Conservation (phyloP, 1,139 yeast genomes). For the Yamadazyma buinensis region DNA sequence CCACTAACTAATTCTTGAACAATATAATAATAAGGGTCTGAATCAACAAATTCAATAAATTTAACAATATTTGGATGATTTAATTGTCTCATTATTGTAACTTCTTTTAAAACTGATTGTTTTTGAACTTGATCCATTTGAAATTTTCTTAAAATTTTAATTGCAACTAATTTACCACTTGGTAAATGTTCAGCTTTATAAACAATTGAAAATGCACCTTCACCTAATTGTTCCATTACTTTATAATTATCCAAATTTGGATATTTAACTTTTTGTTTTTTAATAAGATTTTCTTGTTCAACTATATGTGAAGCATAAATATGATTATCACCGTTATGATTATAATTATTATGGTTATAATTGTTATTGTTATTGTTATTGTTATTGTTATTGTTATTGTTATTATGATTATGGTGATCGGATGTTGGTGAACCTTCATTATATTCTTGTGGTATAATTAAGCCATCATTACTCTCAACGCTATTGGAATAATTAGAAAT, state of each 20-base stretch:
- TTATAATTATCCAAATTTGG: conserved; percentile 48
- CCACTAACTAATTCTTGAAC: conserved; percentile 53
- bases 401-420: not conserved
- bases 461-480: too few species aligned
- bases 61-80: conserved; percentile 48
- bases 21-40: conserved; percentile 46
- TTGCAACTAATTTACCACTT: conserved; percentile 61
- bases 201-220: conserved; percentile 92
- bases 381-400: not conserved
- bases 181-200: conserved; percentile 58
- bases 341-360: not conserved
- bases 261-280: conserved; percentile 36
- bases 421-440: too few species aligned
- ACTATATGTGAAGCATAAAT: conserved; percentile 52
- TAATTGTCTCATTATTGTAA: conserved; percentile 54
- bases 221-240: conserved; percentile 70
- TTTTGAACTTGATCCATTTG: conserved; percentile 53
- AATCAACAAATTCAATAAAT: conserved; percentile 47
- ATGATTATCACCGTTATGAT: not conserved
- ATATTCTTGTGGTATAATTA: too few species aligned
- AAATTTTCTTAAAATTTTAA: conserved; percentile 52
- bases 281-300: conserved; percentile 50
- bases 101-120: conserved; percentile 54
- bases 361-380: not conserved
- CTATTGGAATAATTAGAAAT: too few species aligned